A percentile compares a stretch with the other conserved stretches of the same genome.
Conservation (phyloP, 495 filamentous ascomycete genomes). For the Lasiosphaeris hirsuta region DNA sequence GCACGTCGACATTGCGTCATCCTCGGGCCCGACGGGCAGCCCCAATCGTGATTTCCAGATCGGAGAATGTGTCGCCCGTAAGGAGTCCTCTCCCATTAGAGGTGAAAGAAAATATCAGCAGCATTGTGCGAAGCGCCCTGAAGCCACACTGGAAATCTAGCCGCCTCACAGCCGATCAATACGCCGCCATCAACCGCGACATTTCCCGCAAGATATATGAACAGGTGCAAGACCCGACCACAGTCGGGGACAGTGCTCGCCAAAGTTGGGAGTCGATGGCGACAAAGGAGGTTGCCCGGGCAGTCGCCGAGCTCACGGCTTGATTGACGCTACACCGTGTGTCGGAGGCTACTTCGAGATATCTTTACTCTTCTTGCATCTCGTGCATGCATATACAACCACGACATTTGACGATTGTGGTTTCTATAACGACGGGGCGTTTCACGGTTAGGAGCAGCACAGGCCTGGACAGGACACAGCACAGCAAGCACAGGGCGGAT, state of each 20-base stretch:
- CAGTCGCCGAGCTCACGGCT: constrained; percentile 48
- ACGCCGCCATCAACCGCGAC: constrained; percentile 79
- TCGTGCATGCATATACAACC: constrained; percentile 1
- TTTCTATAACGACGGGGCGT: constrained; percentile 16
- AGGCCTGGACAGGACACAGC: not conserved
- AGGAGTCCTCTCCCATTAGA: constrained; percentile 59
- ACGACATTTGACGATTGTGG: constrained; percentile 8
- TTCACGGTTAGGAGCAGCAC: constrained; percentile 10
- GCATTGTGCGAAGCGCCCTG: constrained; percentile 72
- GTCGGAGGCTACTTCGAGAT: not conserved
- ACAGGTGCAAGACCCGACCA: constrained; percentile 59
- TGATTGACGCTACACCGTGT: constrained; percentile 17
- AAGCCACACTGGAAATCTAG: constrained; percentile 71
- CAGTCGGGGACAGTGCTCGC: constrained; percentile 51
- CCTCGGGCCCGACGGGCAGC: constrained; percentile 45
- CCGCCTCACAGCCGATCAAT: constrained; percentile 74
- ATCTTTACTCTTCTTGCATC: not conserved
- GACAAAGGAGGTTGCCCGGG: constrained; percentile 67
- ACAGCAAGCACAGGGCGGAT: constrained; percentile 8
- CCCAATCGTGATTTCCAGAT: constrained; percentile 35
- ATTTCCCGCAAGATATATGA: constrained; percentile 86
- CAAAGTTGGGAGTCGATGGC: constrained; percentile 67
- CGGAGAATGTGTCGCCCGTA: constrained; percentile 54
- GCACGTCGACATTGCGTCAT: constrained; percentile 44
- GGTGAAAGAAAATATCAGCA: constrained; percentile 76